These are phyloP conservation scores for Epithele typhae DNA, from an alignment of 768 basidiomycete species.

Conservation along the genomic window DNA sequence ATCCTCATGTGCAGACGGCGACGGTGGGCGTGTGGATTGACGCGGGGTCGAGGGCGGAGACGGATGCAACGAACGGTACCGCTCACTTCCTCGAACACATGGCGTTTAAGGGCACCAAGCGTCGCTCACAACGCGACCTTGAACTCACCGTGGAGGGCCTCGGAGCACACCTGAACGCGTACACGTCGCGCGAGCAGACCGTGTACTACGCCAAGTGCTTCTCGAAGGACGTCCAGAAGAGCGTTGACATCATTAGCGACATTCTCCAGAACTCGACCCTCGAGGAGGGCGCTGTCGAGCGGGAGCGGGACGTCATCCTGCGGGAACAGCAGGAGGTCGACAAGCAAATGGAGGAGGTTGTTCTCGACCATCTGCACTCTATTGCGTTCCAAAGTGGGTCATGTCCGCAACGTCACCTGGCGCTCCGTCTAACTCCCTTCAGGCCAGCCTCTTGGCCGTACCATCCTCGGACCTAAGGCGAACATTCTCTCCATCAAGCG, in stretches of 20 bases:
- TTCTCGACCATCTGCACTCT: conserved; percentile 96
- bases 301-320: conserved; percentile 94
- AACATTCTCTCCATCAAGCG: conserved; percentile 96
- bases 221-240: conserved; percentile 85
- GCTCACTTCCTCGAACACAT: conserved; percentile 99
- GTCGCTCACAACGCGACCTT: conserved; percentile 81
- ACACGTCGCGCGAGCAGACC: conserved; percentile 98
- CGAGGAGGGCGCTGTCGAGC: conserved; percentile 81
- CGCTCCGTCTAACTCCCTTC: conserved; percentile 5
- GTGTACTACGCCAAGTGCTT: conserved; percentile 99
- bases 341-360: conserved; percentile 97
- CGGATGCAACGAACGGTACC: conserved; percentile 89
- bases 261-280: conserved; percentile 97
- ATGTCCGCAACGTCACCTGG: background rate
- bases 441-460: conserved; percentile 95
- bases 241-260: conserved; percentile 97
- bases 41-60: conserved; percentile 96
- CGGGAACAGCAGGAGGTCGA: conserved; percentile 99
- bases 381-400: conserved; percentile 91
- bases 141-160: conserved; percentile 98
- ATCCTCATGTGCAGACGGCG: conserved; percentile 88
- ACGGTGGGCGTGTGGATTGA: conserved; percentile 99
- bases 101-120: conserved; percentile 95
- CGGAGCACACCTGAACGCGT: conserved; percentile 95
- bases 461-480: conserved; percentile 93